Percentiles rank a stretch among this genome's conserved stretches.
These are phyloP conservation scores for Bonia amplexicaulis DNA, from an alignment of 176 grass and related monocot genomes.

Conservation along the genomic window DNA sequence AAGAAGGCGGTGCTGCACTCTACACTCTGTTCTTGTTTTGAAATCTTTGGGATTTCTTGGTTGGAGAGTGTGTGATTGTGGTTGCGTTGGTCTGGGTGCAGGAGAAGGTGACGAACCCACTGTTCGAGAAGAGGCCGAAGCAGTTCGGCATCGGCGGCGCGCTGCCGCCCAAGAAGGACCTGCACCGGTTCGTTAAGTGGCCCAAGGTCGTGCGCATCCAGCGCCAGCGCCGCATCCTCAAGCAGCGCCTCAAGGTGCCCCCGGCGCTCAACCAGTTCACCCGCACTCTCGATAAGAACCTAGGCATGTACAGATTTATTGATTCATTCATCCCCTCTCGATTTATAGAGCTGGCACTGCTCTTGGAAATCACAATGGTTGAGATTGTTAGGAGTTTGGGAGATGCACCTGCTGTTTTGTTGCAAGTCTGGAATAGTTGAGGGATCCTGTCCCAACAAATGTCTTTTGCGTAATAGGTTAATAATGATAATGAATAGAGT, in stretches of 20 bases:
- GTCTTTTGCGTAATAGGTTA: not conserved
- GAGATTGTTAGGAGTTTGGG: not conserved
- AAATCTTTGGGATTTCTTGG: not conserved
- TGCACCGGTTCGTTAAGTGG: slow-evolving; percentile 86
- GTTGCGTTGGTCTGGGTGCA: slow-evolving; percentile 1
- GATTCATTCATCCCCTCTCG: not conserved
- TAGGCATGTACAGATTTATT: slow-evolving; percentile 31
- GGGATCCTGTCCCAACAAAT: not conserved
- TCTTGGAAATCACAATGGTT: not conserved
- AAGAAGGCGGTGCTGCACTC: slow-evolving; percentile 38
- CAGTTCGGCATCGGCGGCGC: slow-evolving; percentile 85
- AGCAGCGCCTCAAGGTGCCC: slow-evolving; percentile 91
- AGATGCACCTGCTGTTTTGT: not conserved
- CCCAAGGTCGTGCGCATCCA: slow-evolving; percentile 91
- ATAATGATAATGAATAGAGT: not conserved
- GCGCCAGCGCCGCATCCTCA: slow-evolving; percentile 86
- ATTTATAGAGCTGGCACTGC: not conserved
- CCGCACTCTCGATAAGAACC: slow-evolving; percentile 83
- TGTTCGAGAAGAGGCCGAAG: slow-evolving; percentile 94
- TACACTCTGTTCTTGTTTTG: not conserved
- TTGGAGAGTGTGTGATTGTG: not conserved
- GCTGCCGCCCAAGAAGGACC: slow-evolving; percentile 79
- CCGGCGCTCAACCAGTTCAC: slow-evolving; percentile 94
- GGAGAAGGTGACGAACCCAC: slow-evolving; percentile 67
- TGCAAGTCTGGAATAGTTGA: not conserved